A percentile compares a stretch with the other conserved stretches of the same genome.
These are phyloP conservation scores for Mycena crocata DNA, from an alignment of 768 basidiomycete species.

Conservation along the genomic window DNA sequence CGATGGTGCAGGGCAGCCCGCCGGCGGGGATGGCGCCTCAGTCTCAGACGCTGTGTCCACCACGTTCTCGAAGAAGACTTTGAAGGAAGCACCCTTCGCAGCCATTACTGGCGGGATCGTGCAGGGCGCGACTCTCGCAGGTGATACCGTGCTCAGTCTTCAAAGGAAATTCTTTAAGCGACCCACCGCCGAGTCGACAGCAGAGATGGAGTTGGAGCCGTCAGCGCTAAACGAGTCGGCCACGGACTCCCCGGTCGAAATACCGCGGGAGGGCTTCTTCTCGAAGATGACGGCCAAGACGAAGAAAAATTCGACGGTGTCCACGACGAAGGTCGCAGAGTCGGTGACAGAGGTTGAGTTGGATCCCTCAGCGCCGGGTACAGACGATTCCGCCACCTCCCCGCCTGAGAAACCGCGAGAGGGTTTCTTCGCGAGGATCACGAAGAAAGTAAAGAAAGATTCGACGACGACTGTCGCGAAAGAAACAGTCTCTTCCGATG, in stretches of 20 bases:
- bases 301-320: background rate
- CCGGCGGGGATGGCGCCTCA: background rate
- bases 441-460: background rate
- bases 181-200: background rate
- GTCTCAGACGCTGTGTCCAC: background rate
- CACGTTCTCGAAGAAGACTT: background rate
- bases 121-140: slow-evolving; percentile 1
- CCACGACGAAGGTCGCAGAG: too few relatives aligned
- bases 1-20: slow-evolving; percentile 4
- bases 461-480: background rate
- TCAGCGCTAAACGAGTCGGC: background rate
- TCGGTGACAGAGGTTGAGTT: background rate
- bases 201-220: slow-evolving; percentile 9
- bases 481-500: background rate
- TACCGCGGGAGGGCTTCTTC: background rate
- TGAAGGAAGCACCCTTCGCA: background rate
- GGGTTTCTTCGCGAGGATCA: slow-evolving; percentile 1
- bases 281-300: background rate
- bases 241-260: too few relatives aligned
- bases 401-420: background rate
- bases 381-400: background rate
- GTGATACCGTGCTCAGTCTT: background rate
- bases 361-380: too few relatives aligned
- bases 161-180: slow-evolving; percentile 4
- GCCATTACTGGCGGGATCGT: background rate